Evolutionary conservation across 140 eudicot genomes (phyloP), one percentile per base, ranked within the genome.

Genomic region (Anethum foeniculum): DNA sequence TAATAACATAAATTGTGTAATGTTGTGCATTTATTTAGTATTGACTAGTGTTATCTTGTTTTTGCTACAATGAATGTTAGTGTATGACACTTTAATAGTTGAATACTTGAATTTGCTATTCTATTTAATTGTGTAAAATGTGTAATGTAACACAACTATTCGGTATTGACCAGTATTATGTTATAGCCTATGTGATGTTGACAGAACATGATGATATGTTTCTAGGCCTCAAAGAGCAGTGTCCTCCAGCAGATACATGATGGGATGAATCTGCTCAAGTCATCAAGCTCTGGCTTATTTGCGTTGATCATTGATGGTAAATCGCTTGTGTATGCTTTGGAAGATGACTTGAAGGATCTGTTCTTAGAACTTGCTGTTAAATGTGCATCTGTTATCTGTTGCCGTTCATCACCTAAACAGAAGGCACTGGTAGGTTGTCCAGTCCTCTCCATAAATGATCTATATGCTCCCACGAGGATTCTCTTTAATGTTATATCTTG

Each of bases 321-420:
- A 85, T 92, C 97, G 36, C 93, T 94, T 73, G 91, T 88, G 14
- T 94, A 94, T 74, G 98, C 98, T 74, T 80, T 94, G 65, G 87
- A 87, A 36, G 97, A 94, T 41, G 90, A 85, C 83, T 81, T 86
- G 48, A 92, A 94, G 79, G 81, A 88, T 77, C 78, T 81, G 60
- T 92, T 94, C 85, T 81, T 94, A 71, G 93, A 89, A 27, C 96
- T 94, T 18, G 96, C 98, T 0, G 83, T 90, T 10, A 81, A 86
- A 47, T 94, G 98, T 86, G 98, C 96, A 10, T 94, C 98, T 43
- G 98, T 94, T 77, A 94, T 94, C 56, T 94, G 98, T 79, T 94
- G 98, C 72, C 94, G 98, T 28, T 94, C 98, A 52, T 90, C 98
- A 21, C 98, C 98, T 43, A 94, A 94, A 82, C 98, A 94, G 83